Base-by-base conservation (phyloP, 495 filamentous ascomycete species). In the Neurospora pannonica region DNA sequence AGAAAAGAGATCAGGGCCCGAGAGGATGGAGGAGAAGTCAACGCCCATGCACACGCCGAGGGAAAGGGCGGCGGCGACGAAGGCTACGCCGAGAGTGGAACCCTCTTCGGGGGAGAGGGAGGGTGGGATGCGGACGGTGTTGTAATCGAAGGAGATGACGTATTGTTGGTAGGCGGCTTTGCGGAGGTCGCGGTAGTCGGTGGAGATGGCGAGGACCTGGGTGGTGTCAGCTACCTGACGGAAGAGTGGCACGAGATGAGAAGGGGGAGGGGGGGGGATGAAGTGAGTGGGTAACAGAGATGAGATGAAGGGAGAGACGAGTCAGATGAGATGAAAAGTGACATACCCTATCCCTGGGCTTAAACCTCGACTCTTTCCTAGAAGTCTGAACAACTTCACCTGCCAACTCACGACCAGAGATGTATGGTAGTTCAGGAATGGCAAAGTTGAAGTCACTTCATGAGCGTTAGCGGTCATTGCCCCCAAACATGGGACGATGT, bases 121-220 rank as follows among this genome's bases (percentile, higher is more conserved):
- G 0, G 82, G 75, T 5, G 90, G 89, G 21, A 91, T 83, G 24
- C 86, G 85, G 7, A 89, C 89, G 1, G 87, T 88, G 77, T 92
- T 92, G 81, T 86, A 90, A 74, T 88, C 85, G 0, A 86, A 89
- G 0, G 89, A 86, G 13, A 92, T 84, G 36, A 88, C 85, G 78
- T 92, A 92, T 81, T 92, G 86, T 79, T 92, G 91, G 78, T 90
- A 93, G 11, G 90, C 87, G 0, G 90, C 87, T 80, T 92, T 92
- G 38, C 91, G 84, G 67, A 89, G 85, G 74, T 93, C 90, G 1
- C 91, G 87, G 78, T 92, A 92, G 80, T 93, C 91, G 36, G 90
- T 93, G 8, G 90, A 92, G 15, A 89, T 87, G 1, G 87, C 88
- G 24, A 91, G 84, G 9, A 92, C 82, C 81, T 84, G 71, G 13